These are phyloP conservation scores for Neonectria ditissima DNA, from an alignment of 2,329 filamentous ascomycete species.

Conservation along the genomic window DNA sequence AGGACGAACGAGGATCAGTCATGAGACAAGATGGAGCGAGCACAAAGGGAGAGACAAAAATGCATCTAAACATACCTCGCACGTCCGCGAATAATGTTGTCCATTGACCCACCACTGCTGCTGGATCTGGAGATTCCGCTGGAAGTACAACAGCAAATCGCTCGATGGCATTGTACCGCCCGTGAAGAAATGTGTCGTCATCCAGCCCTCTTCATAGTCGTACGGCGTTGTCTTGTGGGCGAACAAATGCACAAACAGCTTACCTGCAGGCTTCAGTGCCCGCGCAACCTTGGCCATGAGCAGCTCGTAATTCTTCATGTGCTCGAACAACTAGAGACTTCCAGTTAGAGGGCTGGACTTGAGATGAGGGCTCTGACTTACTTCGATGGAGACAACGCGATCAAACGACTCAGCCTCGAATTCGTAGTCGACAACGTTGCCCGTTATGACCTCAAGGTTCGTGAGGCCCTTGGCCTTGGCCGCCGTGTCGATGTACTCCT, in stretches of 20 bases:
- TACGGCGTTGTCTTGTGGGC: constrained; percentile 74
- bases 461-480: constrained; percentile 66
- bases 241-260: constrained; percentile 78
- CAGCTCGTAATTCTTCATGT: constrained; percentile 81
- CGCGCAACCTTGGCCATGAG: constrained; percentile 72
- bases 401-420: constrained; percentile 71
- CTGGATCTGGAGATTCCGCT: constrained; percentile 69
- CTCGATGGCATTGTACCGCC: constrained; percentile 78
- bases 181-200: constrained; percentile 80
- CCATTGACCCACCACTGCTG: constrained; percentile 80
- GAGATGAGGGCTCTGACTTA: constrained; percentile 34
- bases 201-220: constrained; percentile 79
- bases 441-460: constrained; percentile 74
- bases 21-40: background rate
- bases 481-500: constrained; percentile 72
- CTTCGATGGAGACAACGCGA: constrained; percentile 73
- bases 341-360: background rate
- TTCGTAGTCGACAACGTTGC: constrained; percentile 74
- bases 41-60: background rate
- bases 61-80: constrained; percentile 62
- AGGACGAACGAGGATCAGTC: background rate
- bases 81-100: constrained; percentile 75
- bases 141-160: constrained; percentile 75
- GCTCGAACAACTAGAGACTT: constrained; percentile 71
- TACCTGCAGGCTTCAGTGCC: constrained; percentile 71